Conservation (phyloP, 1,284 basidiomycete species). For the Papiliotrema terrestris region DNA sequence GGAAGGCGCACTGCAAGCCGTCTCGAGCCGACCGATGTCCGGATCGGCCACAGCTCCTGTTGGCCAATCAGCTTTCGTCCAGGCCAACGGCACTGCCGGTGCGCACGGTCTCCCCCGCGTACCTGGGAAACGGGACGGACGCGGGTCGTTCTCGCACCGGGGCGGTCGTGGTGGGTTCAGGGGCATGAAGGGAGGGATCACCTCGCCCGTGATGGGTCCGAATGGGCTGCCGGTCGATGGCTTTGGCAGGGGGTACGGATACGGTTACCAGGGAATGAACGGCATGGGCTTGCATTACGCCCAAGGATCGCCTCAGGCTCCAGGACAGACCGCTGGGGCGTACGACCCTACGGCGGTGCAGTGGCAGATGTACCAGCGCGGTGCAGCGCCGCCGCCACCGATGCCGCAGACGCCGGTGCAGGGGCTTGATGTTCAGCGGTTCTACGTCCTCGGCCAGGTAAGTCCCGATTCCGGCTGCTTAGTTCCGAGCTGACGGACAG, state of each 20-base stretch:
- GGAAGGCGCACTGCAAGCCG: no score
- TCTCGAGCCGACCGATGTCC: no score
- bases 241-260: slow-evolving; percentile 22
- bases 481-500: slow-evolving; percentile 43
- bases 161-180: slow-evolving; percentile 29
- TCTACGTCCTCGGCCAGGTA: slow-evolving; percentile 63
- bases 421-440: slow-evolving; percentile 60
- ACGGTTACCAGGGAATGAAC: background rate
- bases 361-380: slow-evolving; percentile 3
- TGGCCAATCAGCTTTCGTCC: no score
- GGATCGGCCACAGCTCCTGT: no score
- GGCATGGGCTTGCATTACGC: background rate
- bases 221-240: slow-evolving; percentile 6
- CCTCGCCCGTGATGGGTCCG: background rate
- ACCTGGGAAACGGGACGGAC: slow-evolving; percentile 22
- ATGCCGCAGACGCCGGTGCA: slow-evolving; percentile 57
- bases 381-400: slow-evolving; percentile 52
- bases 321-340: background rate
- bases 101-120: slow-evolving; percentile 19
- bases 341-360: background rate
- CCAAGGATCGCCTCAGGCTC: background rate
- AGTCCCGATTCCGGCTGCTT: slow-evolving; percentile 4
- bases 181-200: background rate
- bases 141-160: slow-evolving; percentile 28
- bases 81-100: background rate